Evolutionary conservation across 148 eudicot genomes (phyloP).

Genomic region (Pharnaceum exiguum): DNA sequence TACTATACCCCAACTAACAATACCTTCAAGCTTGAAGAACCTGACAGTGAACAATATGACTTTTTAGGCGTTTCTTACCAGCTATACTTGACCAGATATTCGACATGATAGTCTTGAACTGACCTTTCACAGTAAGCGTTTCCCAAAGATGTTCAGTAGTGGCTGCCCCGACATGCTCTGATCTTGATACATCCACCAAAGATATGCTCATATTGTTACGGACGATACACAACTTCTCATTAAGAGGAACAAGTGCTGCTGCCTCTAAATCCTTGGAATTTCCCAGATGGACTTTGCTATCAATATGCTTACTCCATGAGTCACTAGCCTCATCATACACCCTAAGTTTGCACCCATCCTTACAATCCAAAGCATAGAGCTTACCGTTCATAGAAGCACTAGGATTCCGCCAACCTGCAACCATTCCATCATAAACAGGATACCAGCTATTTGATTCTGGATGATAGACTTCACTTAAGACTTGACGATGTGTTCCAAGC

Average conservation of each 20-base stretch:
- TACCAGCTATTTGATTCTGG: conserved; percentile 69
- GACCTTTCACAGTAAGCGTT: conserved; percentile 70
- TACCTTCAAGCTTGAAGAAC: conserved; percentile 73
- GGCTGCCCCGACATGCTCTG: conserved; percentile 24
- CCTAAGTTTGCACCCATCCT: conserved; percentile 82
- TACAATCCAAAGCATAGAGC: conserved; percentile 81
- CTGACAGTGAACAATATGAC: conserved; percentile 81
- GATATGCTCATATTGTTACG: conserved; percentile 87
- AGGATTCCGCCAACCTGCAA: conserved; percentile 87
- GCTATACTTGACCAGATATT: conserved; percentile 73
- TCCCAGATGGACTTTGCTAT: conserved; percentile 73
- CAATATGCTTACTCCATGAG: conserved; percentile 77
- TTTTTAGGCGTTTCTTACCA: conserved; percentile 59
- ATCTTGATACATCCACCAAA: conserved; percentile 63
- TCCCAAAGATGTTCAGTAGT: conserved; percentile 65
- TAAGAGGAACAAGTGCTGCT: conserved; percentile 70
- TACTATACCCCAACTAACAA: background rate
- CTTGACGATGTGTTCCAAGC: conserved; percentile 74
- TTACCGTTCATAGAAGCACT: conserved; percentile 56
- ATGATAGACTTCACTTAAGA: conserved; percentile 72
- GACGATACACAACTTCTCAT: conserved; percentile 63
- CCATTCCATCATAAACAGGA: conserved; percentile 74
- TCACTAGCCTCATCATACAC: conserved; percentile 65
- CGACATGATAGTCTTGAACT: conserved; percentile 56
- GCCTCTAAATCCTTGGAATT: conserved; percentile 76